These are phyloP conservation scores for Ophiostoma sp. DNA, from an alignment of 2,329 filamentous ascomycete species.

Conservation along the genomic window DNA sequence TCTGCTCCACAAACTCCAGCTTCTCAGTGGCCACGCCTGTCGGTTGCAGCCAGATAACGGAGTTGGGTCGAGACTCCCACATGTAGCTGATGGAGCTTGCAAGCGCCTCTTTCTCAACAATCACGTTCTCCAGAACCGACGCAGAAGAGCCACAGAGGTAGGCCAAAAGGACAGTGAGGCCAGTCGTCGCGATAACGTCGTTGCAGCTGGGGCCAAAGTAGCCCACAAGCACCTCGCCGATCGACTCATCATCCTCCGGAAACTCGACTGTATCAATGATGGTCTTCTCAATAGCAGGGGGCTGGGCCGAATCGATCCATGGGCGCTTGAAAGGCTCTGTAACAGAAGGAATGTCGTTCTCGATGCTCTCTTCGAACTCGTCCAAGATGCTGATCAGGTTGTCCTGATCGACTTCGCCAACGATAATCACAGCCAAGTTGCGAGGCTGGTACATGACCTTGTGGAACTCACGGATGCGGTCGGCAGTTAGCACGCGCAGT, in stretches of 20 bases:
- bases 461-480: constrained; percentile 91
- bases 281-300: constrained; percentile 65
- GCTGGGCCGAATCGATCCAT: constrained; percentile 83
- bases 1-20: constrained; percentile 74
- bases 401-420: constrained; percentile 83
- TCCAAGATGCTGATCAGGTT: constrained; percentile 77
- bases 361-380: constrained; percentile 79
- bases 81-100: constrained; percentile 78
- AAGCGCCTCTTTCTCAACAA: constrained; percentile 90
- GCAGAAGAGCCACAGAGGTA: constrained; percentile 93
- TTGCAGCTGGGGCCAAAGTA: constrained; percentile 83
- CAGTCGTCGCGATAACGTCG: constrained; percentile 61
- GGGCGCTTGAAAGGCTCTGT: constrained; percentile 75
- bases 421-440: constrained; percentile 83
- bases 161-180: constrained; percentile 71
- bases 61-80: constrained; percentile 72
- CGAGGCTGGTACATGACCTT: constrained; percentile 96
- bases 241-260: constrained; percentile 92
- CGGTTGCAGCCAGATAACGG: constrained; percentile 78
- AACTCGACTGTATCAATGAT: constrained; percentile 78
- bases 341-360: constrained; percentile 71
- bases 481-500: constrained; percentile 74
- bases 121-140: constrained; percentile 80
- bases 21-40: constrained; percentile 83
- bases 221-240: constrained; percentile 77